Conservation (phyloP, 345 rosid genomes). For the Anastatica hierochuntica region DNA sequence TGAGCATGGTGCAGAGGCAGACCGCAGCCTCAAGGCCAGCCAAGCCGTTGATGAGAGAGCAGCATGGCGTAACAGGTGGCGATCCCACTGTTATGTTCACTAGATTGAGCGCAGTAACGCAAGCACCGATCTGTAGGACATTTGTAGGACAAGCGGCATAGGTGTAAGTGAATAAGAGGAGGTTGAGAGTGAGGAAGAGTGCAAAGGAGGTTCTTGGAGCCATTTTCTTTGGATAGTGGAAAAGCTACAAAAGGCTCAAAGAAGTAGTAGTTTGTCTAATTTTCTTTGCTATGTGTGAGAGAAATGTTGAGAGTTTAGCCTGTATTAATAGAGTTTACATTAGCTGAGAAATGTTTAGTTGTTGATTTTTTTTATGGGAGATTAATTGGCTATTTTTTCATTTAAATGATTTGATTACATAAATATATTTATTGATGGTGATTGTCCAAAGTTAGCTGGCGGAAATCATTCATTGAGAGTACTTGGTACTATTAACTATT, state of each 20-base stretch:
- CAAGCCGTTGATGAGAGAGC: conserved; percentile 31
- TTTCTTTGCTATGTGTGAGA: no score
- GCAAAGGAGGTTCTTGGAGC: conserved; percentile 35
- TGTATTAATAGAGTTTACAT: conserved; percentile 19
- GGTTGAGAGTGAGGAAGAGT: conserved; percentile 41
- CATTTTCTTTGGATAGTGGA: no score
- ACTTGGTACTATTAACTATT: no score
- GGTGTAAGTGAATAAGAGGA: conserved; percentile 38
- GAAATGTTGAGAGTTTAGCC: neutral
- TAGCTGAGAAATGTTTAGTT: no score
- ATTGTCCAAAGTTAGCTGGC: no score
- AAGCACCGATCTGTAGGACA: conserved; percentile 29
- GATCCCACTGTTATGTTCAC: conserved; percentile 26
- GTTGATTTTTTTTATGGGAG: no score
- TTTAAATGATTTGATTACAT: no score
- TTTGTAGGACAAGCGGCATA: conserved; percentile 37
- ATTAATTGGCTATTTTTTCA: no score
- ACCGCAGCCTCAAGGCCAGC: conserved; percentile 41
- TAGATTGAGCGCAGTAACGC: conserved; percentile 28
- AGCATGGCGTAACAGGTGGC: conserved; percentile 35
- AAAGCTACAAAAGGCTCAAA: neutral
- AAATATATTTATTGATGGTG: no score
- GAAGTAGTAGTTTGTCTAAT: neutral
- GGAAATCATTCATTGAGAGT: no score
- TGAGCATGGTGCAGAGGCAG: conserved; percentile 44